Evolutionary conservation across 768 basidiomycete genomes (phyloP), one percentile per base, ranked within the genome.

Genomic region (Trichaptum fuscoviolaceum): DNA sequence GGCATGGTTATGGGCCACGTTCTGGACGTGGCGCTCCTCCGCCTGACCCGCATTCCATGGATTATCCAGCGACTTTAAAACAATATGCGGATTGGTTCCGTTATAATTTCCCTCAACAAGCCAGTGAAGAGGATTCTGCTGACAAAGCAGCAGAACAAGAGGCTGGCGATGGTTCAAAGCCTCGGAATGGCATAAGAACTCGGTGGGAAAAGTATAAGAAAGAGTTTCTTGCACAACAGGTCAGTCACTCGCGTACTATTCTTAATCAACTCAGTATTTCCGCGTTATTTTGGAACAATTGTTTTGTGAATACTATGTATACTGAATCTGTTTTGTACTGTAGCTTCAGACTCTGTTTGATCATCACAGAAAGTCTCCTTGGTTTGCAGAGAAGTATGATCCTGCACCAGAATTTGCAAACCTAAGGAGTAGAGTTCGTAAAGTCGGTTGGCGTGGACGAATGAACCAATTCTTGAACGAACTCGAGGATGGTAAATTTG

Each of bases 331-430:
- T 69, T 63, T 70, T 77, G 77, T 80, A 78, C 79, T 83, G 75
- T 84, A 98, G 95, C 87, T 96, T 73, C 93, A 93, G 82, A 91
- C 91, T 66, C 91, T 98, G 85, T 97, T 94, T 84, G 91, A 97
- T 35, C 91, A 94, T 78, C 96, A 98, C 81, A 87, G 89, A 78
- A 90, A 91, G 74, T 93, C 93, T n/a, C 90, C 94, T 17, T 98
- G 96, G 96, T 98, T 97, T 81, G 86, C 88, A 65, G 96, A 98
- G 83, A 93, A 93, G 77, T 98, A 98, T 80, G 93, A 95, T 68
- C 90, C 90, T 66, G 77, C 87, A 57, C 81, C 85, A 63, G 90
- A 93, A 71, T 86, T 84, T 73, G 83, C 85, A 65, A 82, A 83
- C 65, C 80, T 95, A 75, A 90, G 96, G 71, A 82, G 82, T 69